Conservation (phyloP, 176 grass and related monocot species). For the Dactylis glomerata region DNA sequence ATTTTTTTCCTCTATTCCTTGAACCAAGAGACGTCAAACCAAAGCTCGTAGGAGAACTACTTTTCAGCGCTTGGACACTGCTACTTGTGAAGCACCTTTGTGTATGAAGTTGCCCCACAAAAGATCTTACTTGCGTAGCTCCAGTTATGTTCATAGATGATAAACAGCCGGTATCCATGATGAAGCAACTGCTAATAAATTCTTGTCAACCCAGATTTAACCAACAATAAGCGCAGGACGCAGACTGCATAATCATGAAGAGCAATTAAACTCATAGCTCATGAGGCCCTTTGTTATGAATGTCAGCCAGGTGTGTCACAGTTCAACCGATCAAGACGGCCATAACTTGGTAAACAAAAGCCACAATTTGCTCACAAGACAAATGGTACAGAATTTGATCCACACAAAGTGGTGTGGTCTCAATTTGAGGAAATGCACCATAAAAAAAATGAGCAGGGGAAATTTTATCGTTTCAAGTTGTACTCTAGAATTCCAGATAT, state of each 20-base stretch:
- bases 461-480: not conserved
- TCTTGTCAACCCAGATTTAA: not conserved
- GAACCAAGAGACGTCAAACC: constrained; percentile 22
- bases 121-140: constrained; percentile 41
- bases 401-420: not conserved
- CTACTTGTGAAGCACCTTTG: constrained; percentile 46
- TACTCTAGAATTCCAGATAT: not conserved
- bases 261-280: not conserved
- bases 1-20: constrained; percentile 39
- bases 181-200: not conserved
- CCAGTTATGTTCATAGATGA: constrained; percentile 65
- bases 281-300: not conserved
- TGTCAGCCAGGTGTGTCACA: not conserved
- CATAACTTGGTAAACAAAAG: not conserved
- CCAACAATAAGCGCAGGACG: not conserved
- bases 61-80: constrained; percentile 40
- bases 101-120: constrained; percentile 22
- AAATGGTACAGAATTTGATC: not conserved
- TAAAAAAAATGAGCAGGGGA: not conserved
- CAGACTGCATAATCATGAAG: constrained; percentile 15
- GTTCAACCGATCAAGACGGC: not conserved
- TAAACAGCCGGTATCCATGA: constrained; percentile 60
- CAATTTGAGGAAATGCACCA: not conserved
- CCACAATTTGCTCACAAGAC: not conserved
- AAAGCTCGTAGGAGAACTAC: constrained; percentile 19